Base-by-base conservation (phyloP, 345 rosid species). In the Kernera saxatilis region DNA sequence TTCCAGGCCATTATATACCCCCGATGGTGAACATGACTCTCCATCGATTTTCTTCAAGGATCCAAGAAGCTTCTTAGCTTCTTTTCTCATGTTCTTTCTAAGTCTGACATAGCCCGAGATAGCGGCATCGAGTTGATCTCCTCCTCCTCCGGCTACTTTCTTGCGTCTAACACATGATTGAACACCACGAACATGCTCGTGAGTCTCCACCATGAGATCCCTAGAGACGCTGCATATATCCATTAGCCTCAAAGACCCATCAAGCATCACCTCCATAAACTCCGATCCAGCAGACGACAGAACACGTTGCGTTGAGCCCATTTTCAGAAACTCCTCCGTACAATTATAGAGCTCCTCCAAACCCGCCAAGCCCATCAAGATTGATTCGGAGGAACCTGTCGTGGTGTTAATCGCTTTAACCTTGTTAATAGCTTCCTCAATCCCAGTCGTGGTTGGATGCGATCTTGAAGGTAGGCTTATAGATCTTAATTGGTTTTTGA, bases 401-500 rank as follows among this genome's bases (percentile, higher is more conserved):
- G 84, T 51, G 4, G 70, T 67, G 32, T 73, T 86, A 68, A 61
- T 64, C 12, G 56, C 17, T 41, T 73, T 78, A 37, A 90, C 73
- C 79, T 80, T 84, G 80, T 51, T 50, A 40, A 87, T 78, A 84
- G 77, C 86, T 56, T 85, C 87, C 66, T 84, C 84, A 4, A 82
- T 48, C 30, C 15, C 70, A 5, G 60, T 36, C 15, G 87, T 87
- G 45, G 64, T 76, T 7, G 91, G 95, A 80, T 92, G 92, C 50
- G 90, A 80, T 45, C 91, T 87, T 49, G 92, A 75, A 53, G 96
- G 90, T 64, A 89, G 78, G 73, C 96, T 91, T 21, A 84, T 76
- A n/a, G 93, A 89, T 81, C 93, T 70, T 22, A 77, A 59, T 29
- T 81, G 82, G 59, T 67, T 80, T 18, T 71, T 82, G 23, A 58